These are phyloP conservation scores for Phlebopus sp. DNA, from an alignment of 1,284 basidiomycete genomes.

Conservation along the genomic window DNA sequence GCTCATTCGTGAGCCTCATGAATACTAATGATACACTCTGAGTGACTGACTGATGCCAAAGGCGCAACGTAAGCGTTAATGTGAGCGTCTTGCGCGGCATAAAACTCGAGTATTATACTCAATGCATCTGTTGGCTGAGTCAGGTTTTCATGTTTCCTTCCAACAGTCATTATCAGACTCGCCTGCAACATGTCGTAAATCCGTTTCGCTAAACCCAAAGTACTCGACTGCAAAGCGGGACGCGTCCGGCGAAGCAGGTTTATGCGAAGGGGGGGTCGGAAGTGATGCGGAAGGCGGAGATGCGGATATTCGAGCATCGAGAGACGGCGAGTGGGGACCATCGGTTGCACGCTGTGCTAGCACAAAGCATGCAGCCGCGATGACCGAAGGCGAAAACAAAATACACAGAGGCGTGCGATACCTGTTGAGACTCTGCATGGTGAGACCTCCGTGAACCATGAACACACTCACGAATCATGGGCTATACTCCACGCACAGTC, in stretches of 20 bases:
- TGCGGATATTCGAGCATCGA: slow-evolving; percentile 66
- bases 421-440: slow-evolving; percentile 36
- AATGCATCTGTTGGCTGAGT: slow-evolving; percentile 50
- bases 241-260: slow-evolving; percentile 66
- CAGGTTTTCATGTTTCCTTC: slow-evolving; percentile 10
- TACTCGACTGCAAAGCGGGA: slow-evolving; percentile 64
- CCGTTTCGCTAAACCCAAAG: slow-evolving; percentile 58
- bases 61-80: slow-evolving; percentile 46
- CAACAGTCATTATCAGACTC: slow-evolving; percentile 12
- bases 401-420: slow-evolving; percentile 76
- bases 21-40: slow-evolving; percentile 3
- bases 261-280: slow-evolving; percentile 72
- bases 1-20: slow-evolving; percentile 6
- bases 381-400: slow-evolving; percentile 61
- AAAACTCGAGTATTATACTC: slow-evolving; percentile 69
- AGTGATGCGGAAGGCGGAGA: slow-evolving; percentile 61
- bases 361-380: slow-evolving; percentile 71
- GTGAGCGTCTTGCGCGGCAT: slow-evolving; percentile 56
- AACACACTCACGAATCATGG: slow-evolving; percentile 71
- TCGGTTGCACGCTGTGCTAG: slow-evolving; percentile 69
- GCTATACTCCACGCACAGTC: slow-evolving; percentile 81
- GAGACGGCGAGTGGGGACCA: slow-evolving; percentile 66
- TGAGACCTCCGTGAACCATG: slow-evolving; percentile 2
- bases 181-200: slow-evolving; percentile 62
- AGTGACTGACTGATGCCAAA: slow-evolving; percentile 47